Percentiles rank a stretch among this genome's conserved stretches.
These are phyloP conservation scores for Yamadazyma blattariae DNA, from an alignment of 1,139 yeast species.

Conservation along the genomic window DNA sequence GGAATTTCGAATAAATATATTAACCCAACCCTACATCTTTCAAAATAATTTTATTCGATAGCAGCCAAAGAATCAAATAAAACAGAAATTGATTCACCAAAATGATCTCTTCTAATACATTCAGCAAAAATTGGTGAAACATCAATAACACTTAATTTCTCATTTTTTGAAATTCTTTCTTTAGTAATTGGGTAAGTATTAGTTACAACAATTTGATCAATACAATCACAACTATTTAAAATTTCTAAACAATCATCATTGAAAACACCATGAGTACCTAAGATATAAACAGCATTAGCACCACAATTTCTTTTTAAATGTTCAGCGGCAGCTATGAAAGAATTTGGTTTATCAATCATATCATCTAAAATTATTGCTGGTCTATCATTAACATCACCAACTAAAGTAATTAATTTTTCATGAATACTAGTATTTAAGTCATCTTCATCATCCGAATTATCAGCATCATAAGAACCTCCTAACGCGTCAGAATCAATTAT, in stretches of 20 bases:
- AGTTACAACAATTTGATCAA: constrained; percentile 88
- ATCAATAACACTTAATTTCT: constrained; percentile 82
- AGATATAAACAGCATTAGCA: constrained; percentile 83
- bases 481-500: constrained; percentile 51
- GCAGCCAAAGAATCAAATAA: constrained; percentile 83
- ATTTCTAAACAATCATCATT: constrained; percentile 82
- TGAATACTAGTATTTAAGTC: constrained; percentile 65
- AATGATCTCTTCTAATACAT: constrained; percentile 97
- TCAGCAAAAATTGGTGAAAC: constrained; percentile 95
- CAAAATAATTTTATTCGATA: constrained; percentile 34
- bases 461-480: constrained; percentile 83
- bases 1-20: neutral
- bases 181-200: constrained; percentile 88
- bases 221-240: constrained; percentile 73
- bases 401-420: constrained; percentile 90
- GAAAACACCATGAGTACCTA: constrained; percentile 95
- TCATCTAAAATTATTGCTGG: constrained; percentile 95
- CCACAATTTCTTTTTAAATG: constrained; percentile 94
- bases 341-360: constrained; percentile 92
- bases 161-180: constrained; percentile 52
- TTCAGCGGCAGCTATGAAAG: constrained; percentile 96
- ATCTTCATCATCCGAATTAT: constrained; percentile 80
- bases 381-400: constrained; percentile 89
- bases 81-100: constrained; percentile 93
- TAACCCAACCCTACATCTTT: constrained; percentile 1